Conservation (phyloP, 495 filamentous ascomycete species). For the Penicillium canescens region DNA sequence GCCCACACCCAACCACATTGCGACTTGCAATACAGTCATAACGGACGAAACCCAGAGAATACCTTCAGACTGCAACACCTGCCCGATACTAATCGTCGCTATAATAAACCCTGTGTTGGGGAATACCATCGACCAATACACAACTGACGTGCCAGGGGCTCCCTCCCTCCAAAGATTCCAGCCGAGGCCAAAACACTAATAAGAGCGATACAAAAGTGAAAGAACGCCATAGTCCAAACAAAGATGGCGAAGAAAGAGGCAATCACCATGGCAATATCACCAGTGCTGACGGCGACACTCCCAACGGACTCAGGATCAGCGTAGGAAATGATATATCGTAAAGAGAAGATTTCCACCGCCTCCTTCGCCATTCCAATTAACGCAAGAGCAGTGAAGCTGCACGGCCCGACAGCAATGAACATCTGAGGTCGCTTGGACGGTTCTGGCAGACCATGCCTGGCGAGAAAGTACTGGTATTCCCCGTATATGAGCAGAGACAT, state of each 20-base stretch:
- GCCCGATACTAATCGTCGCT: conserved; percentile 32
- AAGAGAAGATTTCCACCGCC: conserved; percentile 20
- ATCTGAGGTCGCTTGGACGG: conserved; percentile 47
- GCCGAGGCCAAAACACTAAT: conserved; percentile 10
- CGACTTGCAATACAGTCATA: conserved; percentile 11
- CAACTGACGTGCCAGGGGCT: conserved; percentile 13
- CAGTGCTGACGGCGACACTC: neutral
- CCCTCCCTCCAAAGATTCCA: conserved; percentile 13
- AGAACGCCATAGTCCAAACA: conserved; percentile 62
- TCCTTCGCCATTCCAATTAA: conserved; percentile 55
- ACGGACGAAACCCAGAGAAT: conserved; percentile 28
- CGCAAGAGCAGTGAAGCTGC: conserved; percentile 59
- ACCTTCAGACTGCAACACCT: conserved; percentile 24
- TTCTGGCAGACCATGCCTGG: conserved; percentile 49
- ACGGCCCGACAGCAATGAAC: conserved; percentile 64
- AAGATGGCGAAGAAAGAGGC: conserved; percentile 50
- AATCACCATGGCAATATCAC: conserved; percentile 35
- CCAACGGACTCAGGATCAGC: neutral
- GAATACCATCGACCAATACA: conserved; percentile 36
- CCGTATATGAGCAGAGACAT: conserved; percentile 29
- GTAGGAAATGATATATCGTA: conserved; percentile 10
- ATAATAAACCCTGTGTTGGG: conserved; percentile 34
- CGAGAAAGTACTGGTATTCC: conserved; percentile 47
- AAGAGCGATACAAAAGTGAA: conserved; percentile 57
- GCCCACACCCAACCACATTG: neutral